These are phyloP conservation scores for Alternaria sp. DNA, from an alignment of 2,329 filamentous ascomycete genomes.

Conservation along the genomic window DNA sequence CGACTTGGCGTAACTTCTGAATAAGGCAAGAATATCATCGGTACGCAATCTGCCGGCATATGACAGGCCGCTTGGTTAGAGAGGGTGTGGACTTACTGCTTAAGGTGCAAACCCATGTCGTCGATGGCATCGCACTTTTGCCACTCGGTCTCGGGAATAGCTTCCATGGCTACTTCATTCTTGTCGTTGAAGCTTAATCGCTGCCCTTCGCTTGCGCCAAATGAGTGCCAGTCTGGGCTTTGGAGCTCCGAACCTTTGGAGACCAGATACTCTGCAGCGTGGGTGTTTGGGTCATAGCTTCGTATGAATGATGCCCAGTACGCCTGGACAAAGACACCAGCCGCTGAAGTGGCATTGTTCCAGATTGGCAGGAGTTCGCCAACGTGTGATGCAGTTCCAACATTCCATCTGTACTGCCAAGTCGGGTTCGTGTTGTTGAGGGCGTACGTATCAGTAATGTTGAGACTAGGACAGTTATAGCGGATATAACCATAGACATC, in stretches of 20 bases:
- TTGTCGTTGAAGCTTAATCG: slow-evolving; percentile 37
- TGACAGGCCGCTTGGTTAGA: neutral
- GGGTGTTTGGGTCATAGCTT: slow-evolving; percentile 49
- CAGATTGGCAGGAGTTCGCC: slow-evolving; percentile 49
- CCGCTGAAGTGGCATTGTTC: slow-evolving; percentile 41
- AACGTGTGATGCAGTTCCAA: slow-evolving; percentile 49
- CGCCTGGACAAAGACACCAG: slow-evolving; percentile 40
- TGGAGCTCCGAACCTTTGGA: slow-evolving; percentile 20
- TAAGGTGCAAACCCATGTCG: slow-evolving; percentile 35
- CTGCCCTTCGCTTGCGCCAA: slow-evolving; percentile 22
- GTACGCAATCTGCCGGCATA: neutral
- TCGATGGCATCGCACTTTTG: slow-evolving; percentile 31
- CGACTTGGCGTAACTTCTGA: neutral
- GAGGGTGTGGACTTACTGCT: slow-evolving; percentile 33
- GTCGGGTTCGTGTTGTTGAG: slow-evolving; percentile 35
- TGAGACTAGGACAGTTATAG: slow-evolving; percentile 56
- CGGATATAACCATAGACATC: slow-evolving; percentile 57
- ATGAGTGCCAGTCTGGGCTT: slow-evolving; percentile 38
- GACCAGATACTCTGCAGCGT: slow-evolving; percentile 31
- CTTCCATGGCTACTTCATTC: slow-evolving; percentile 39
- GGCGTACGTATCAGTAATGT: slow-evolving; percentile 47
- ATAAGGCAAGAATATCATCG: neutral
- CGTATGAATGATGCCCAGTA: slow-evolving; percentile 56
- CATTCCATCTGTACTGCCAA: slow-evolving; percentile 59
- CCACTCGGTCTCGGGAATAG: slow-evolving; percentile 28